Conservation (phyloP, 2,329 filamentous ascomycete genomes). For the Cryphonectria naterciae region DNA sequence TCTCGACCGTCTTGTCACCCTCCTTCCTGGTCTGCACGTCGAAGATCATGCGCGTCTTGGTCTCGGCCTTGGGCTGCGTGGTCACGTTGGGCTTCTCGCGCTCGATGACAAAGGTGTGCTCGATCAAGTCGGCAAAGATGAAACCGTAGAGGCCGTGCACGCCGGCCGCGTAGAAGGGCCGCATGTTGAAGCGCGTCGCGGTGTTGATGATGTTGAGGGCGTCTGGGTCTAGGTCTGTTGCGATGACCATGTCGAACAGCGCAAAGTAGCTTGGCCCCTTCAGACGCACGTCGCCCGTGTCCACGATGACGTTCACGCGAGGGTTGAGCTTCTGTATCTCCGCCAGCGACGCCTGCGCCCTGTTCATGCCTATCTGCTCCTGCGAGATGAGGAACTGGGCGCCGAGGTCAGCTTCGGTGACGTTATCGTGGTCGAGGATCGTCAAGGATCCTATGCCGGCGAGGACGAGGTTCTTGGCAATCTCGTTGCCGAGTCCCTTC, state of each 20-base stretch:
- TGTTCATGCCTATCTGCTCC: slow-evolving; percentile 75
- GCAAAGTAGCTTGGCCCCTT: slow-evolving; percentile 77
- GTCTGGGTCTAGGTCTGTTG: slow-evolving; percentile 80
- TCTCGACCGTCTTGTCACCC: slow-evolving; percentile 73
- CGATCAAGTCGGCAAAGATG: slow-evolving; percentile 90
- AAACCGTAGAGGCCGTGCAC: slow-evolving; percentile 92
- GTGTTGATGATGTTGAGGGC: slow-evolving; percentile 82
- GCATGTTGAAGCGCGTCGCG: slow-evolving; percentile 75
- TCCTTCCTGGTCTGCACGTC: slow-evolving; percentile 72
- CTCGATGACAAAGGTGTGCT: slow-evolving; percentile 88
- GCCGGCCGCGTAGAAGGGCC: slow-evolving; percentile 86
- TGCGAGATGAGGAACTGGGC: slow-evolving; percentile 79
- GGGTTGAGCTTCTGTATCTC: slow-evolving; percentile 87
- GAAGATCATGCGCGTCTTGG: slow-evolving; percentile 76
- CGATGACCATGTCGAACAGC: slow-evolving; percentile 83
- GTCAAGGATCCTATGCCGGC: slow-evolving; percentile 91
- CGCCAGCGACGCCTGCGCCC: slow-evolving; percentile 78
- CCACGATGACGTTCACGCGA: slow-evolving; percentile 75
- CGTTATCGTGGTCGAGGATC: slow-evolving; percentile 76
- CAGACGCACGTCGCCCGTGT: slow-evolving; percentile 67
- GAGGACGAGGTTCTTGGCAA: slow-evolving; percentile 95
- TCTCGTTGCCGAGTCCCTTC: slow-evolving; percentile 87
- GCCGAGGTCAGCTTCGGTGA: slow-evolving; percentile 80
- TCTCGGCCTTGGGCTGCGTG: slow-evolving; percentile 66
- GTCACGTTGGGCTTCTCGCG: slow-evolving; percentile 78